Evolutionary conservation across 1,284 basidiomycete genomes (phyloP), one percentile per base, ranked within the genome.

Genomic region (Phlebopus sp.): DNA sequence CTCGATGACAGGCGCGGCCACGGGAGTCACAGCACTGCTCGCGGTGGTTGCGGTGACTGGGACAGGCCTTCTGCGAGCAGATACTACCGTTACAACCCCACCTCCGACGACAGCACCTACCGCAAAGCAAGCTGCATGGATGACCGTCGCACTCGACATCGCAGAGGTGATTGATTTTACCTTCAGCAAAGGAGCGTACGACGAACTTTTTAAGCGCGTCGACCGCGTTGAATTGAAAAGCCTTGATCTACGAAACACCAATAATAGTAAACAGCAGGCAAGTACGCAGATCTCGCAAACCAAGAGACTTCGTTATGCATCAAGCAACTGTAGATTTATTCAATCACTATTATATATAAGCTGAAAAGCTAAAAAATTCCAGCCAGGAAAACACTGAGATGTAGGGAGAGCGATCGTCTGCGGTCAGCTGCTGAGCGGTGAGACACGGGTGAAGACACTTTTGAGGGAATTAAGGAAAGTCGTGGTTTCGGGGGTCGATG

Each of bases 51-150:
- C 19, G 8, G 56, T 42, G 25, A 44, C 42, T 15, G 51, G 42
- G 8, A 52, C 42, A 13, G 59, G 47, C 42, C 54, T 69, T 25
- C 57, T 70, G 47, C 52, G 60, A 42, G 63, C 65, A 10, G 71
- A 62, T 11, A 82, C 60, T 5, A 65, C 76, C 5, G 76, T 74
- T 34, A 78, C 79, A 38, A 86, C 71, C 6, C 85, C 79, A 18
- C 84, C 87, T 34, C 86, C 87, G 32, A 87, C 71, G 27, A 81
- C 58, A 2, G 84, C 85, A 15, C 86, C 86, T 42, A 84, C 78
- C 37, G 86, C 78, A 61, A 90, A 89, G 38, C 81, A 75, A n/a
- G 82, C 82, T 15, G 78, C 81, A 52, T 81, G 84, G 2, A 84
- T 58, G 47, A 83, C 53, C 18, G 69, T 66, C 30, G 77, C 50